Evolutionary conservation across 2,329 filamentous ascomycete species (phyloP), one percentile per base, ranked within the genome.

Genomic region (Anisogramma anomala): DNA sequence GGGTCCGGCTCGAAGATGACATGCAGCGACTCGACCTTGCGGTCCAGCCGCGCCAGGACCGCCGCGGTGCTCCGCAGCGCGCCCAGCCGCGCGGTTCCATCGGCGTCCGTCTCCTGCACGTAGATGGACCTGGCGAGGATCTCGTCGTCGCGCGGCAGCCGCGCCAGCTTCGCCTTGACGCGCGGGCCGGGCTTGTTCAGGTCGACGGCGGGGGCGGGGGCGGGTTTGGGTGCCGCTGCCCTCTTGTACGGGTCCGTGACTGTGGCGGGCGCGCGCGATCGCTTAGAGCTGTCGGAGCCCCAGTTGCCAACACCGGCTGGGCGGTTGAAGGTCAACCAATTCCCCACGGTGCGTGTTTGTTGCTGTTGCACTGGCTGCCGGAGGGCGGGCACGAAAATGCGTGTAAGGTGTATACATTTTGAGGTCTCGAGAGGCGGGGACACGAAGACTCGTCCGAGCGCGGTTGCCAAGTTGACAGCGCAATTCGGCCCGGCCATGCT

Each of bases 381-480:
- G 14, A 47, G 41, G 5, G 45, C 41, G 7, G 45, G 45, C n/a
- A 47, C 41, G 31, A 47, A 41, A 15, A 47, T 44, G 13, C 41
- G 36, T 10, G 45, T 38, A 26, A 47, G 33, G 34, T 41, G 45
- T 10, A 47, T 41, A 14, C 37, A 41, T 25, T 36, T 32, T 17
- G 45, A 28, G 14, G 18, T 18, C 13, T 40, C 43, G 40, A 59
- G 54, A 48, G 54, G 50, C 38, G 59, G 59, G 34, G 58, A 56
- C 49, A 71, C 48, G 49, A 73, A 69, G 35, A 71, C 64, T 39
- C 62, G 58, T 33, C 65, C 61, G 4, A 74, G 62, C 46, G 67
- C 66, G 26, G 58, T 50, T n/a, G 63, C 61, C 38, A 67, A 61
- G 48, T 61, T 65, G 53, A 63, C 64, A 31, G 68, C 49, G 46